Evolutionary conservation across 148 eudicot genomes (phyloP), one percentile per base, ranked within the genome.

Genomic region (Rhododendron griersonianum): DNA sequence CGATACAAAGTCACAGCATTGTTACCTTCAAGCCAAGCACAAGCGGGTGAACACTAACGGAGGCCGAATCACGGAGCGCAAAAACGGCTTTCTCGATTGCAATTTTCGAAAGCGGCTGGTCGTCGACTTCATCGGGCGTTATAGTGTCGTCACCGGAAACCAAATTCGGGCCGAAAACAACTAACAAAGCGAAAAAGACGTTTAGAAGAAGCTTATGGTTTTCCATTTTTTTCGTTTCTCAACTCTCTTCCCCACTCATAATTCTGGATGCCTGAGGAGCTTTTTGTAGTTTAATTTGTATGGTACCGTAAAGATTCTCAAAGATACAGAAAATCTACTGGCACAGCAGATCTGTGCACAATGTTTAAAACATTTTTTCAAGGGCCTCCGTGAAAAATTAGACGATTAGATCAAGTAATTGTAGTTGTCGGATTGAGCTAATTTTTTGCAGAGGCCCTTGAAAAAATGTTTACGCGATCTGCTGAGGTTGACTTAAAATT

Each of bases 1-100:
- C 50, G 50, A 47, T 47, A 47, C 50, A 9, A 23, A 23, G 28
- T 63, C 28, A 63, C 28, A 63, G 71, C 71, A 10, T 63, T 57
- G 23, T 57, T 57, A 80, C 82, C 82, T 80, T 16, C 63, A 51
- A 51, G 82, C 93, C 96, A 33, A 92, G 93, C 85, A 92, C 47
- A 82, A 33, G 30, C 28, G 93, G 93, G 41, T 84, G 71, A 21
- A 88, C 96, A 47, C 78, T 90, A 53, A 94, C 86, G 41, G 90
- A 90, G 21, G 90, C 91, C 0, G 86, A 80, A 2, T 88, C 59
- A 51, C 75, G 78, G 13, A 89, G 86, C 45, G 90, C 90, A 53
- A 81, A 14, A 35, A 67, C 35, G n/a, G 93, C 75, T 47, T 85
- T 91, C 2, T 92, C 91, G 57, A 94, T 91, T 13, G 55, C 55